Conservation (phyloP, 352 stramenopile species). For the Phytophthora capsici region DNA sequence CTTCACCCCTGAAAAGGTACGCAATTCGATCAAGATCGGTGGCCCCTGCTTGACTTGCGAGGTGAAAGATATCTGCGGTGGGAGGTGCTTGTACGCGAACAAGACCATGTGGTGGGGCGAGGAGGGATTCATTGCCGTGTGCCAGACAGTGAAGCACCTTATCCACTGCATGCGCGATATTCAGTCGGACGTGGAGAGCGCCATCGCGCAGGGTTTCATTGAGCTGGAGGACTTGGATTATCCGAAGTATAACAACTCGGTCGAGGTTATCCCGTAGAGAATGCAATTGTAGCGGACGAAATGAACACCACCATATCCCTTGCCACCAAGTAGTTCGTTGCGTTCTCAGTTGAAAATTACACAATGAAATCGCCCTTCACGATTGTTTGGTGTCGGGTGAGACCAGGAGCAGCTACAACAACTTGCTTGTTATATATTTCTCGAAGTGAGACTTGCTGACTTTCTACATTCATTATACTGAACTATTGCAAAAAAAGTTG, state of each 20-base stretch:
- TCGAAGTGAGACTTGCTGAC: too few relatives aligned
- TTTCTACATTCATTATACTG: too few relatives aligned
- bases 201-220: slow-evolving; percentile 38
- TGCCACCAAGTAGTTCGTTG: neutral
- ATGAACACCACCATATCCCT: neutral
- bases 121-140: slow-evolving; percentile 43
- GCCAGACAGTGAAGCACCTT: slow-evolving; percentile 41
- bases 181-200: slow-evolving; percentile 35
- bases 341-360: neutral
- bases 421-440: too few relatives aligned
- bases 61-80: slow-evolving; percentile 44
- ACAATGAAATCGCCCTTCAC: neutral
- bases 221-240: slow-evolving; percentile 46
- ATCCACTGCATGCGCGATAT: slow-evolving; percentile 47
- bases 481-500: too few relatives aligned
- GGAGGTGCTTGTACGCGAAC: slow-evolving; percentile 47
- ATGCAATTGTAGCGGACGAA: slow-evolving; percentile 2
- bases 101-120: slow-evolving; percentile 56
- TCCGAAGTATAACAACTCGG: slow-evolving; percentile 48
- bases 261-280: slow-evolving; percentile 46
- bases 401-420: too few relatives aligned
- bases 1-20: slow-evolving; percentile 40
- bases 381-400: neutral
- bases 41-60: slow-evolving; percentile 41
- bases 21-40: slow-evolving; percentile 33